Evolutionary conservation across 352 stramenopile genomes (phyloP).

Genomic region (Phytophthora pinifolia): DNA sequence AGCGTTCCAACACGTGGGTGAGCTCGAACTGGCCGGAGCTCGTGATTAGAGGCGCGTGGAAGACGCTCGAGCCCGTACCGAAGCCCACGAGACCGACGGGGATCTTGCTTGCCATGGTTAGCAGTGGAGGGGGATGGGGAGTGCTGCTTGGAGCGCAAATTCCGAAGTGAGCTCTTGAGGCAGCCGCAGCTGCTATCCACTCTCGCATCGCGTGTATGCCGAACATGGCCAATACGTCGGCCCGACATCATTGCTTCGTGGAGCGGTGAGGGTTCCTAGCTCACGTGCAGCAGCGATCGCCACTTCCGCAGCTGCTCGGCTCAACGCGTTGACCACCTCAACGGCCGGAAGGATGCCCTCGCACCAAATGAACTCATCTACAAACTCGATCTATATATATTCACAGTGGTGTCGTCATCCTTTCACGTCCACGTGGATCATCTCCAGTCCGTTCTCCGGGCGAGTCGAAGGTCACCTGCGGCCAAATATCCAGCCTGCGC

Average conservation of each 20-base stretch:
- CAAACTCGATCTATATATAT: no score
- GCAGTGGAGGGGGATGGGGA: neutral
- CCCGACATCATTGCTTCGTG: constrained; percentile 15
- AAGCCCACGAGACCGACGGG: constrained; percentile 71
- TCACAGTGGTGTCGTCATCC: neutral
- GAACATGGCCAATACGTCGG: neutral
- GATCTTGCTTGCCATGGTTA: constrained; percentile 29
- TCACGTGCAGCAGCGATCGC: no score
- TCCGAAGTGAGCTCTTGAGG: constrained; percentile 19
- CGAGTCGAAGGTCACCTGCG: constrained; percentile 12
- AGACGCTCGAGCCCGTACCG: constrained; percentile 67
- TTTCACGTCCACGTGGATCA: neutral
- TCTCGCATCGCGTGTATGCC: no score
- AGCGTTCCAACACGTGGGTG: constrained; percentile 79
- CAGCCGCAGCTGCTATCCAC: no score
- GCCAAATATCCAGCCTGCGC: constrained; percentile 10
- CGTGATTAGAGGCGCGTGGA: constrained; percentile 70
- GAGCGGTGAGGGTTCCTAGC: neutral
- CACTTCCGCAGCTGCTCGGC: no score
- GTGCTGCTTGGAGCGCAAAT: constrained; percentile 16
- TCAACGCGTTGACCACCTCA: no score
- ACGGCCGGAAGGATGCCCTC: no score
- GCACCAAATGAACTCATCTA: no score
- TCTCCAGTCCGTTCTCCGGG: constrained; percentile 7
- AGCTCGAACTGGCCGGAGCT: constrained; percentile 62